A percentile compares a stretch with the other conserved stretches of the same genome.
phyloP scores from a whole-genome alignment of 176 grass and related monocot species.

The Oryza meridionalis region DNA sequence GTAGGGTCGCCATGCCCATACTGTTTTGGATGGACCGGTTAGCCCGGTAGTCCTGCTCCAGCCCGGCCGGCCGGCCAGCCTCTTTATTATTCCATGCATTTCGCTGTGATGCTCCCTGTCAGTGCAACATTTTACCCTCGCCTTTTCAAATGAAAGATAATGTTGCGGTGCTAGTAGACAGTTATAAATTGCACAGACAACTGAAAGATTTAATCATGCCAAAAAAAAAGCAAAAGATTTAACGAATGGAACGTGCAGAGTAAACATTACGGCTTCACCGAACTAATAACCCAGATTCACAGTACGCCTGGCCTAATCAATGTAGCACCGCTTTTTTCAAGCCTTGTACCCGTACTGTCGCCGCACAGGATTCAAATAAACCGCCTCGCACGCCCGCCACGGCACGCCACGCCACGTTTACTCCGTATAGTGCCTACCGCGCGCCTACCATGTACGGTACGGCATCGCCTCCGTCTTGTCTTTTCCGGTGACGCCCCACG shows the following conservation, averaged over 20 bases:
- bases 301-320: neutral
- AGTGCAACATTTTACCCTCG: neutral
- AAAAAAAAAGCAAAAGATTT: too few species aligned
- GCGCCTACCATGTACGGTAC: neutral
- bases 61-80: neutral
- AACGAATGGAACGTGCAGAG: neutral
- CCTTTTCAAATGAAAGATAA: neutral
- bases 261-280: neutral
- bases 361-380: constrained; percentile 10
- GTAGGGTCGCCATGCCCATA: neutral
- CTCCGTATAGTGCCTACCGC: neutral
- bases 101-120: neutral
- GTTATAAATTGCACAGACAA: neutral
- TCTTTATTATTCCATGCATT: neutral
- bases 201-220: too few species aligned
- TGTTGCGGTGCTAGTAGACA: neutral
- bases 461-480: constrained; percentile 10
- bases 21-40: neutral
- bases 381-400: neutral
- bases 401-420: neutral
- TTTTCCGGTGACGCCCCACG: constrained; percentile 20
- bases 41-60: neutral
- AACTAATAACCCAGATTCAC: neutral
- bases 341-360: neutral
- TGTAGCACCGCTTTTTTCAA: neutral